Evolutionary conservation across 331 rosid genomes (phyloP), one percentile per base, ranked within the genome.

Genomic region (Rhamnella rubrinervis): DNA sequence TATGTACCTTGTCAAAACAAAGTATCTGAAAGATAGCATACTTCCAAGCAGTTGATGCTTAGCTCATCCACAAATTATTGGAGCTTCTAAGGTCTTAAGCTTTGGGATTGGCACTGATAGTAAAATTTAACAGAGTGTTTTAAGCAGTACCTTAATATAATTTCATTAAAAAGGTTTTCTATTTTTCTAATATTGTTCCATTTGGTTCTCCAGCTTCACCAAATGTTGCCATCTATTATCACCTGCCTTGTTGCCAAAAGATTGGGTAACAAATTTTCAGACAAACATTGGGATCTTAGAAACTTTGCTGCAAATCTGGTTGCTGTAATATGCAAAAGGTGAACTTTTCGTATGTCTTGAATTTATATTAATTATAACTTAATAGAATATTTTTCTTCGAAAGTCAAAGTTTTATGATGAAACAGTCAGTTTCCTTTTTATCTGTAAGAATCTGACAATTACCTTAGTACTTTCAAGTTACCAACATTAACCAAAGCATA

Each of bases 201-300:
- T 67, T 81, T 67, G 73, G 66, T 75, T 55, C 55, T 58, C 25
- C 92, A 93, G 97, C 73, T 93, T 67, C 98, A 93, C 80, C 98
- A 91, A 71, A 61, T 93, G 87, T 88, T 93, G 97, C 95, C 98
- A 6, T 77, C 97, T 67, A 71, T 93, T 75, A 81, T 93, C 75
- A 93, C 98, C 67, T 93, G 97, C 87, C 77, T 85, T 77, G 82
- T 93, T 78, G 91, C 97, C 6, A 90, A 87, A 88, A 81, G 80
- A 83, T 71, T 93, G 44, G 98, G 96, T 71, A 88, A 80, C 76
- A 83, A 89, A 73, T 76, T 68, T 64, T 85, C 90, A 71, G 96
- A 93, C 82, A 80, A 88, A 62, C 97, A 93, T 67, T 93, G 98
- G 98, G 95, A 93, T 72, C 97, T 93, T 77, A 85, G 98, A 84